Percentiles rank a stretch among this genome's conserved stretches.
Conservation (phyloP, 1,139 yeast species). For the Diutina siamensis region DNA sequence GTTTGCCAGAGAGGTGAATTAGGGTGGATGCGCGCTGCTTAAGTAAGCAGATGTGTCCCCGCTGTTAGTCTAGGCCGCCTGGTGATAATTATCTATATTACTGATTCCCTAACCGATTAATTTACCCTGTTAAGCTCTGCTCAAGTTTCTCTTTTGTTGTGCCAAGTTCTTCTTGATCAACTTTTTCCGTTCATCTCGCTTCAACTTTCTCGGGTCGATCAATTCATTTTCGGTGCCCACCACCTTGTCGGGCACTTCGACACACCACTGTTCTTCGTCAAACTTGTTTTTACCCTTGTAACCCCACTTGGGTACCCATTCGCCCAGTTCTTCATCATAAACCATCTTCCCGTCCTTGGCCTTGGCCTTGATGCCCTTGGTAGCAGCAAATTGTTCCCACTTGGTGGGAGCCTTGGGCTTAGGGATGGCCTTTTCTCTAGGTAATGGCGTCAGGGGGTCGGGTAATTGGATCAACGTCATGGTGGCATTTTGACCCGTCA, state of each 20-base stretch:
- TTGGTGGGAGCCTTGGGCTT: constrained; percentile 85
- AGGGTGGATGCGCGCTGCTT: no score
- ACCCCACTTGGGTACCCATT: constrained; percentile 99
- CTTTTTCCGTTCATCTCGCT: constrained; percentile 73
- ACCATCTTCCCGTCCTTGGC: constrained; percentile 85
- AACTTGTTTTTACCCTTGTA: constrained; percentile 87
- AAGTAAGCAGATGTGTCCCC: no score
- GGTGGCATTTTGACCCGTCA: constrained; percentile 57
- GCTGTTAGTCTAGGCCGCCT: no score
- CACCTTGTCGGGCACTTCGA: constrained; percentile 75
- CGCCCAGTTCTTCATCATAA: constrained; percentile 78
- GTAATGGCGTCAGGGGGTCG: constrained; percentile 69
- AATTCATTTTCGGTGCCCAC: constrained; percentile 59
- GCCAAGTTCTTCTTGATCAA: constrained; percentile 76
- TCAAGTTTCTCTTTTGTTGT: constrained; percentile 75
- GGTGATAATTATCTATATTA: no score
- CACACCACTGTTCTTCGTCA: constrained; percentile 87
- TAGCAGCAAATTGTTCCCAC: constrained; percentile 95
- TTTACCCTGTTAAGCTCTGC: neutral
- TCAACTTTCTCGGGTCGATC: constrained; percentile 75
- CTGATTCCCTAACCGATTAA: neutral
- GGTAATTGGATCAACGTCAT: constrained; percentile 82
- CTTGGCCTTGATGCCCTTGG: constrained; percentile 88
- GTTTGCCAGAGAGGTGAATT: no score
- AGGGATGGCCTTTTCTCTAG: constrained; percentile 93